Percentiles rank a stretch among this genome's conserved stretches.
phyloP scores from a whole-genome alignment of 441 rosid genomes.

The Syzygium syzygioides region DNA sequence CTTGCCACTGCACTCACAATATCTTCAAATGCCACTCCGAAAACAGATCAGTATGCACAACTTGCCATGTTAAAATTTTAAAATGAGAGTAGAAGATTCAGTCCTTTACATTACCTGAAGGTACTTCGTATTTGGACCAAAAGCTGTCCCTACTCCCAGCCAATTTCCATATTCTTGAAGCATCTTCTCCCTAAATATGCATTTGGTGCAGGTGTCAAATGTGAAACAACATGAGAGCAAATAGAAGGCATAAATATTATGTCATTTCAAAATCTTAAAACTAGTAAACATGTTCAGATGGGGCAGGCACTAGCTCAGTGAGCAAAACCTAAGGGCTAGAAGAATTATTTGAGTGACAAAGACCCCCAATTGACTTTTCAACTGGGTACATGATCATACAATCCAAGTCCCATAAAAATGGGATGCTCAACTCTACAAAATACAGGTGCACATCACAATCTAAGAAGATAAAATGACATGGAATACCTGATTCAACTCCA shows the following conservation, averaged over 20 bases:
- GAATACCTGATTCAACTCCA: constrained; percentile 45
- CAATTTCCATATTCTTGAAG: constrained; percentile 34
- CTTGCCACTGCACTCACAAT: not conserved
- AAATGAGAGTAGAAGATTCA: not conserved
- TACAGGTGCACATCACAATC: not conserved
- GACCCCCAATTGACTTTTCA: not conserved
- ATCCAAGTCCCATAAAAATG: not conserved
- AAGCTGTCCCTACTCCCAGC: constrained; percentile 37
- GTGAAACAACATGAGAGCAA: not conserved
- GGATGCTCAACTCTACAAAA: not conserved
- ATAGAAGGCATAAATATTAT: not conserved
- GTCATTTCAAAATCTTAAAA: not conserved
- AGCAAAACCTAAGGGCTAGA: not conserved
- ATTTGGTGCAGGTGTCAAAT: constrained; percentile 3
- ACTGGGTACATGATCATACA: not conserved
- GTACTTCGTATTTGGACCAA: constrained; percentile 31
- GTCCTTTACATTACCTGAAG: constrained; percentile 43
- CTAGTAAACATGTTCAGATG: not conserved
- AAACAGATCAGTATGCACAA: not conserved
- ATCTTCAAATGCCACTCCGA: not conserved
- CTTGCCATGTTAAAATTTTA: not conserved
- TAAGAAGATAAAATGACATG: constrained; percentile 5
- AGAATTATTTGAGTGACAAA: not conserved
- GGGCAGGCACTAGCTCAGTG: not conserved
- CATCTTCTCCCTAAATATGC: constrained; percentile 40